Evolutionary conservation across 1,284 basidiomycete genomes (phyloP), one percentile per base, ranked within the genome.

Genomic region (Austroboletus novae-zelandiae): DNA sequence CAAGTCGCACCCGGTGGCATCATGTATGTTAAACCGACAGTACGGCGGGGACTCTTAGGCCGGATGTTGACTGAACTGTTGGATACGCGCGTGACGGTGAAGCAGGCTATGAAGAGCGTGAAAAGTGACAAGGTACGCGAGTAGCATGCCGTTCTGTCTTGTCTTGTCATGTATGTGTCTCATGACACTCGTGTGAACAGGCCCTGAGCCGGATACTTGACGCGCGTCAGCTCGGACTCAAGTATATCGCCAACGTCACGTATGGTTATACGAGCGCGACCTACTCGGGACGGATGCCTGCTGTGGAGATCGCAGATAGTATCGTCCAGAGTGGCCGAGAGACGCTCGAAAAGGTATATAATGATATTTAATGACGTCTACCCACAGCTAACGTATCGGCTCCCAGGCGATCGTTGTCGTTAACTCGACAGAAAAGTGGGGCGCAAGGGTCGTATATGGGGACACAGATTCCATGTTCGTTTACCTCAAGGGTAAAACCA

Each of bases 21-120:
- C 58, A 82, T 98, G 69, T 98, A 94, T 67, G 91, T 94, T 49
- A 97, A 96, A 65, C 79, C 85, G 0, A 77, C 81, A 37, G 86
- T 98, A 5, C 81, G 96, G 30, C 88, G 85, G 65, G 92, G 93
- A 27, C 75, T 98, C 14, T 74, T 99, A 11, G 84, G 86, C 4
- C 86, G 95, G 59, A 98, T 99, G 96, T 76, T 99, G 55, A 82
- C 79, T 15, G 96, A 99, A 71, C 77, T 99, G 6, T 74, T 99
- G 52, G 92, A 97, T 49, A 98, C 96, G n/a, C 79, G 97, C 45
- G 91, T 98, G 8, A 98, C 99, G 95, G 88, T 98, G 36, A 98
- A 98, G 66, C 84, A 90, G 56, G 90, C 91, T 2, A 96, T 97
- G 92, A 97, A 98, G 68, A 75, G 78, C 11, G 78, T 79, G 9